A percentile compares a stretch with the other conserved stretches of the same genome.
Conservation (phyloP, 23 red algal genomes). For the Gracilaria gracilis region DNA sequence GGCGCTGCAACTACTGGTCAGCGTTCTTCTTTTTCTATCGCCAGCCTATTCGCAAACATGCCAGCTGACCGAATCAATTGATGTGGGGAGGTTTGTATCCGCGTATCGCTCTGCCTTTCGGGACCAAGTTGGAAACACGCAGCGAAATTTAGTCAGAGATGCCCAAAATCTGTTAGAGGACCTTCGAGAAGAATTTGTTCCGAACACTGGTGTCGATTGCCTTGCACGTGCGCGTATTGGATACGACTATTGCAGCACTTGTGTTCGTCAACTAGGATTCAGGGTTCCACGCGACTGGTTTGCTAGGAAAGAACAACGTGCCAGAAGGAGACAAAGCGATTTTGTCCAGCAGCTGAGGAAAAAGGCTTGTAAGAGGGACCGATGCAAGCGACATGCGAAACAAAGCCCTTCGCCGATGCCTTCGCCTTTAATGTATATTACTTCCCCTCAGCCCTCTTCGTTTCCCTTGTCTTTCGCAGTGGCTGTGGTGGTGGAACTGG, state of each 20-base stretch:
- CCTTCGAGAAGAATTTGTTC: neutral
- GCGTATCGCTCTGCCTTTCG: neutral
- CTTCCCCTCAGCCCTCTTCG: neutral
- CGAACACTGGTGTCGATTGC: neutral
- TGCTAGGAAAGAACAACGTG: neutral
- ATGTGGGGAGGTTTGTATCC: neutral
- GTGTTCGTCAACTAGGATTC: constrained; percentile 5
- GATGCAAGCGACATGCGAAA: neutral
- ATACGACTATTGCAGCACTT: neutral
- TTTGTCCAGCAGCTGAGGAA: neutral
- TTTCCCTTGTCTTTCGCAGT: neutral
- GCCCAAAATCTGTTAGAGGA: neutral
- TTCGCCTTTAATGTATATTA: neutral
- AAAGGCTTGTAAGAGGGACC: neutral
- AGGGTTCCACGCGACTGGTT: neutral
- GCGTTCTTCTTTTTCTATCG: neutral
- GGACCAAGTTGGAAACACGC: neutral
- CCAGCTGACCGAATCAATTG: neutral
- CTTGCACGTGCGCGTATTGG: neutral
- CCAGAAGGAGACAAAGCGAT: neutral
- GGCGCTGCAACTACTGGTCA: neutral
- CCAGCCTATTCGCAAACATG: neutral
- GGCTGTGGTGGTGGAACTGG: constrained; percentile 4
- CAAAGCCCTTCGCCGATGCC: constrained; percentile 16
- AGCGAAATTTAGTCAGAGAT: neutral